A percentile compares a stretch with the other conserved stretches of the same genome.
phyloP scores from a whole-genome alignment of 2,329 filamentous ascomycete genomes.

The Alternaria novae-zelandiae region DNA sequence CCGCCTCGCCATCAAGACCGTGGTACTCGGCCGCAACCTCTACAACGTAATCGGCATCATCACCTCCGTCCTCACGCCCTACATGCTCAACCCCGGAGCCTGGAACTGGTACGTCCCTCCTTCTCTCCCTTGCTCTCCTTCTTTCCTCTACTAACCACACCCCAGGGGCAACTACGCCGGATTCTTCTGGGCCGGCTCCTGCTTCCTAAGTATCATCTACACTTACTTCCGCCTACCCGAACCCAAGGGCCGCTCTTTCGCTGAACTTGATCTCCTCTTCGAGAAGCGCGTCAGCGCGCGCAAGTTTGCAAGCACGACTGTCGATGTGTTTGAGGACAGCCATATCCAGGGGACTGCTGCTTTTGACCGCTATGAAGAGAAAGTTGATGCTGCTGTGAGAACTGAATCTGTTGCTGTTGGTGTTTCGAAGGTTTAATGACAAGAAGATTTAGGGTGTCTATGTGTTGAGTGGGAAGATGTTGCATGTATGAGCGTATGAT shows the following conservation, averaged over 20 bases:
- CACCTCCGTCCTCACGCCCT: slow-evolving; percentile 81
- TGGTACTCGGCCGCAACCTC: slow-evolving; percentile 81
- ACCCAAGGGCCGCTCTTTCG: slow-evolving; percentile 79
- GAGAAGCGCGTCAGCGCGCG: slow-evolving; percentile 74
- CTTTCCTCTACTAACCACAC: background rate
- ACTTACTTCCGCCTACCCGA: slow-evolving; percentile 83
- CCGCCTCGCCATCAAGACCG: slow-evolving; percentile 87
- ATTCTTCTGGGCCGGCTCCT: slow-evolving; percentile 86
- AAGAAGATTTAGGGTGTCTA: slow-evolving; percentile 3
- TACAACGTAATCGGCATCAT: slow-evolving; percentile 82
- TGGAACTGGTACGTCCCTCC: slow-evolving; percentile 67
- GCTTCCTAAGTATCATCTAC: slow-evolving; percentile 81
- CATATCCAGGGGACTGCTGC: slow-evolving; percentile 34
- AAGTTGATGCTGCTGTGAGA: slow-evolving; percentile 32
- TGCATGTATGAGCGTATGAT: background rate
- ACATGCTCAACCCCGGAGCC: slow-evolving; percentile 86
- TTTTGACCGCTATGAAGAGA: slow-evolving; percentile 46
- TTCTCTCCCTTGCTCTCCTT: background rate
- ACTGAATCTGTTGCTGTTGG: slow-evolving; percentile 25
- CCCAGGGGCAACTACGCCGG: slow-evolving; percentile 78
- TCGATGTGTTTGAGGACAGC: slow-evolving; percentile 60
- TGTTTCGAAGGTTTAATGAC: slow-evolving; percentile 11
- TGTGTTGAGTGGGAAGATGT: background rate
- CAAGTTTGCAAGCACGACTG: slow-evolving; percentile 68
- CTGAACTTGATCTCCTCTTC: slow-evolving; percentile 85